phyloP scores from a whole-genome alignment of 2,329 filamentous ascomycete genomes.

The Arthrobotrys sphaeroides region DNA sequence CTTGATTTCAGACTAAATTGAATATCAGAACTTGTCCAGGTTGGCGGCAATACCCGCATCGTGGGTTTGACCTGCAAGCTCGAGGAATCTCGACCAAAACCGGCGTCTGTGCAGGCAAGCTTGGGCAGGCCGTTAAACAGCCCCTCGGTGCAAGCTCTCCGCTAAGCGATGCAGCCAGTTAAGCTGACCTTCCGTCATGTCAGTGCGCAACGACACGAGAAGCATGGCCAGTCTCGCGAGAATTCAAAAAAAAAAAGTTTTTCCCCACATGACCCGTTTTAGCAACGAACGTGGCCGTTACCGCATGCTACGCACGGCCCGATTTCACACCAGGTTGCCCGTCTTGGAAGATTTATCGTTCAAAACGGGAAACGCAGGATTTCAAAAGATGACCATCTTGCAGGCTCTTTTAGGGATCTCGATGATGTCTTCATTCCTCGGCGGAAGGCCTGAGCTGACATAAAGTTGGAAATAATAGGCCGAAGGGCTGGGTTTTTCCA shows the following conservation, averaged over 20 bases:
- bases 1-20: not conserved
- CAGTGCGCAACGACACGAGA: slow-evolving; percentile 7
- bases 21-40: not conserved
- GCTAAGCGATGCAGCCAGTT: slow-evolving; percentile 42
- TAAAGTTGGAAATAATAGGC: slow-evolving; percentile 9
- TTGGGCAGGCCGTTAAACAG: not conserved
- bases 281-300: slow-evolving; percentile 1
- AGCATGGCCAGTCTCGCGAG: not conserved
- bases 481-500: not conserved
- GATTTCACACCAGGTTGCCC: slow-evolving; percentile 14
- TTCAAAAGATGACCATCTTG: not conserved
- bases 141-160: slow-evolving; percentile 6
- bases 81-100: not conserved
- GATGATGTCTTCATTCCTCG: not conserved
- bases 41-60: slow-evolving; percentile 39
- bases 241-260: no score
- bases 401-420: not conserved
- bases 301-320: slow-evolving; percentile 1
- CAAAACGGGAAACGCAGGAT: not conserved
- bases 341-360: not conserved
- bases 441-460: not conserved
- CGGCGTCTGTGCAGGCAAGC: slow-evolving; percentile 12
- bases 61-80: not conserved
- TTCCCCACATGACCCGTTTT: slow-evolving; percentile 22
- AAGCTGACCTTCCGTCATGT: slow-evolving; percentile 20